Base-by-base conservation (phyloP, 2,329 filamentous ascomycete species). In the Botrytis galanthina region DNA sequence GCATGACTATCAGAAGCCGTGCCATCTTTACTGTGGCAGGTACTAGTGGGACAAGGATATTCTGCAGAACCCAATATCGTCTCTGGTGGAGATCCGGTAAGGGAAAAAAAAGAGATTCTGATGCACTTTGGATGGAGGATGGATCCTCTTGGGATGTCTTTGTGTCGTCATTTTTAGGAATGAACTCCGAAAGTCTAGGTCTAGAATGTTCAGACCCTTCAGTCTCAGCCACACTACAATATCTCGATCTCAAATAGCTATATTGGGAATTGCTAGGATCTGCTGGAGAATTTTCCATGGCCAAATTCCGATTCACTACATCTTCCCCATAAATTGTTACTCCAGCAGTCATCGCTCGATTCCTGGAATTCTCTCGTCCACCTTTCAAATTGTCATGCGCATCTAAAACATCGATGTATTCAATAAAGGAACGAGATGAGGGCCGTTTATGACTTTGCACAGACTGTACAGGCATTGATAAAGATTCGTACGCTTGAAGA, bases 251-350 rank as follows among this genome's bases (percentile, higher is more conserved):
- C 26, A 75, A 70, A 71, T 77, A 78, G 67, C 75, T 75, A 68
- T 75, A 76, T 48, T 77, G 70, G 3, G 74, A 74, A 0, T 73
- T 74, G 59, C 72, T 75, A 29, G 76, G 70, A 74, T 76, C 75
- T 29, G 75, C 32, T 32, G 20, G n/a, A 46, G 64, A 54, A 12
- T 51, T 48, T 14, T n/a, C 32, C 32, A 32, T 39, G 4, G 68
- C 73, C 46, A 80, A 76, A 75, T 91, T 91, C 48, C 90, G 84
- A 75, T 90, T 88, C 2, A 88, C 89, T 2, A 91, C 88, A 78
- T 91, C 89, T 78, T 92, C 90, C n/a, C 87, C 89, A 76, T 89
- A 90, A 68, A 87, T 85, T 61, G 84, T 83, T 0, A 83, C 82
- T 1, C 88, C 88, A 0, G 86, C 79, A 1, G 88, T 87, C 72